Base-by-base conservation (phyloP, 2,329 filamentous ascomycete species). In the Orbilia oligospora region DNA sequence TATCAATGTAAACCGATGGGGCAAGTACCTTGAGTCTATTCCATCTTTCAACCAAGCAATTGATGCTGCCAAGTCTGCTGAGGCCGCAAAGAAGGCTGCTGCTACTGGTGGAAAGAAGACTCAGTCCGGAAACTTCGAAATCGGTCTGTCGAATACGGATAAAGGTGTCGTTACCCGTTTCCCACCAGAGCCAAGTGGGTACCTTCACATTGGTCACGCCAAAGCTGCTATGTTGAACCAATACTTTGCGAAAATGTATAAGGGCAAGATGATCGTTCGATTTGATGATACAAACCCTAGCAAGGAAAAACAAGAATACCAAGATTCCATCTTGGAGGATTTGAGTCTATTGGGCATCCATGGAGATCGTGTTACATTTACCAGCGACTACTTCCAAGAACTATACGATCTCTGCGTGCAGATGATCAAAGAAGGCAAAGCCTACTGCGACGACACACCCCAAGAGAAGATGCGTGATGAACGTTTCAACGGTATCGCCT, bases 211-310 rank as follows among this genome's bases (percentile, higher is more conserved):
- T 80, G 95, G 95, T 68, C 95, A 98, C 86, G 93, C 94, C 81
- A 98, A 98, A 86, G 94, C 94, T 33, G 94, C 94, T 5, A 88
- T 97, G 70, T 90, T 98, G 72, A 97, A 96, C 86, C 94, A 98
- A 84, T 98, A 97, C 88, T 98, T 98, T 82, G 95, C 94, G 53
- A 94, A 97, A 85, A 91, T 94, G 84, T 97, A 97, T 87, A 91
- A 95, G 78, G 96, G 96, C 83, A 97, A 92, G 82, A 88, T 99
- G 82, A 90, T 97, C 76, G 89, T 98, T 63, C 92, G 96, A 77
- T 96, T 99, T 83, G 96, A 99, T 84, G 96, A 99, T 83, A 99
- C 96, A 71, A 99, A 99, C 86, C 96, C 96, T 6, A 91, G 92
- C 77, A 98, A 98, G 85, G 96, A 99, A 88, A 97, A 97, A 87